A percentile compares a stretch with the other conserved stretches of the same genome.
These are phyloP conservation scores for Mrakia gelida DNA, from an alignment of 768 basidiomycete genomes.

Conservation along the genomic window DNA sequence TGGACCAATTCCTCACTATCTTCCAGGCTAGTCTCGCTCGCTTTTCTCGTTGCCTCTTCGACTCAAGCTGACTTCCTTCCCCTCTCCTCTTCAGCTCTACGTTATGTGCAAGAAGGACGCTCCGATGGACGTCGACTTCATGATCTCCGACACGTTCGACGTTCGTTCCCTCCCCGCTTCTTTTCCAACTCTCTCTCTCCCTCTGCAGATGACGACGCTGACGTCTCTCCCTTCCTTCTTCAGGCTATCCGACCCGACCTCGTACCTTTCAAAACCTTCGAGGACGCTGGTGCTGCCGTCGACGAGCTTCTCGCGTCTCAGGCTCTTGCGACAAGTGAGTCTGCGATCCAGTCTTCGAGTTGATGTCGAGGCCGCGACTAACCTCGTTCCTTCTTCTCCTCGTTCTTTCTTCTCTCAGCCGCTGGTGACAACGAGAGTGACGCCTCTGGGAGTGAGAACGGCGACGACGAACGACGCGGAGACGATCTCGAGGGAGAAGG, in stretches of 20 bases:
- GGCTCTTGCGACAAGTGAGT: constrained; percentile 59
- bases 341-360: constrained; percentile 37
- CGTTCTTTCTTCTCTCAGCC: constrained; percentile 43
- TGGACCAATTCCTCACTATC: constrained; percentile 86
- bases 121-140: constrained; percentile 97
- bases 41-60: not conserved
- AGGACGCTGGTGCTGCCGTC: constrained; percentile 80
- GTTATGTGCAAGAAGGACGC: constrained; percentile 72
- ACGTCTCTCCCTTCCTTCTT: not conserved
- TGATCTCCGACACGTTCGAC: constrained; percentile 90
- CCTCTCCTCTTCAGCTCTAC: constrained; percentile 56
- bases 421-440: constrained; percentile 43
- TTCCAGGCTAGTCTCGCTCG: constrained; percentile 66
- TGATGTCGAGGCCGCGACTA: not conserved
- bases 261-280: constrained; percentile 63
- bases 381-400: constrained; percentile 32
- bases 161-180: constrained; percentile 47
- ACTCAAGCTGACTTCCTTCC: constrained; percentile 41
- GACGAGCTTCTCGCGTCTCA: constrained; percentile 79
- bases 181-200: not conserved
- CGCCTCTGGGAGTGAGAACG: constrained; percentile 21
- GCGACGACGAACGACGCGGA: constrained; percentile 33
- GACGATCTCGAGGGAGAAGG: constrained; percentile 20
- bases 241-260: constrained; percentile 85
- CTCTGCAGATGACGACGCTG: not conserved